Conservation (phyloP, 257 asterid species). For the Nicotiana obtusifolia region DNA sequence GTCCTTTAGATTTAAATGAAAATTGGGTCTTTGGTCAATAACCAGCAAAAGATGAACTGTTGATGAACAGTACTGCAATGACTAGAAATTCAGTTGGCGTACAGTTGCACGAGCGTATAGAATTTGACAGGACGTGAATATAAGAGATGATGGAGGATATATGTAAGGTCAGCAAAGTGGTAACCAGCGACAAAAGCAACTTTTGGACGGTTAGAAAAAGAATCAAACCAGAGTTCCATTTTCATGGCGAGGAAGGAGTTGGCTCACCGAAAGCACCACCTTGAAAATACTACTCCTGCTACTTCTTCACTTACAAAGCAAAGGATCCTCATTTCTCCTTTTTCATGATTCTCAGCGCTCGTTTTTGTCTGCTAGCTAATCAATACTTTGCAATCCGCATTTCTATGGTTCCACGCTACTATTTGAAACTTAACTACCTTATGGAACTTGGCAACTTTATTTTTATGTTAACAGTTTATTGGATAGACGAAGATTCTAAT, state of each 20-base stretch:
- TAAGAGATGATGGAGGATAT: neutral
- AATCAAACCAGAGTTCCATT: neutral
- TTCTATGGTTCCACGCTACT: neutral
- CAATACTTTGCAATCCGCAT: neutral
- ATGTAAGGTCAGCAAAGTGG: neutral
- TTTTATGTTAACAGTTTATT: no score
- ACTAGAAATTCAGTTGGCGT: neutral
- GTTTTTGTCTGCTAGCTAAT: neutral
- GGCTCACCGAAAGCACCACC: conserved; percentile 32
- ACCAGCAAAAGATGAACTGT: neutral
- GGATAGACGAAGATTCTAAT: neutral
- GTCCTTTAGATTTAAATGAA: neutral
- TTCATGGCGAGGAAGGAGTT: neutral
- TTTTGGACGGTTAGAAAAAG: conserved; percentile 15
- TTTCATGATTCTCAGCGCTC: neutral
- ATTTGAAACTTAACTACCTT: neutral
- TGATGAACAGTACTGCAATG: neutral
- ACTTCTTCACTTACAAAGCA: neutral
- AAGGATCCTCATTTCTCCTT: neutral
- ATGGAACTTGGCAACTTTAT: neutral
- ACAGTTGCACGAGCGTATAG: neutral
- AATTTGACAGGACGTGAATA: neutral
- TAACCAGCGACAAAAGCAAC: neutral
- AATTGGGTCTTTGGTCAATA: neutral
- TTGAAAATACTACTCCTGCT: no score